A percentile compares a stretch with the other conserved stretches of the same genome.
phyloP scores from a whole-genome alignment of 2,329 filamentous ascomycete genomes.

The Geosmithia flava region DNA sequence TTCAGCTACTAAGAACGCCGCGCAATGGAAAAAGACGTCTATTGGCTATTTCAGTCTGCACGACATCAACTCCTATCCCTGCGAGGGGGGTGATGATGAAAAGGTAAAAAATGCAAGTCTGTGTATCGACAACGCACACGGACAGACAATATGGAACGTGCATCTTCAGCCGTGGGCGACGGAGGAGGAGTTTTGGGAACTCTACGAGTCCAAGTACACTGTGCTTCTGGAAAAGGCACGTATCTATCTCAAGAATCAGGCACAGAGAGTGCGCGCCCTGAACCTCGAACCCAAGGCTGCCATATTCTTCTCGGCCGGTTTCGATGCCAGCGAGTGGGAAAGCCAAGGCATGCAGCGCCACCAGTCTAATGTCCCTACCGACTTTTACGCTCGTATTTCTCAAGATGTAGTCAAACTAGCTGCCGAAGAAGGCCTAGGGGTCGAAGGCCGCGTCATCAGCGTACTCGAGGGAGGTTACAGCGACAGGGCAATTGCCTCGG shows the following conservation, averaged over 20 bases:
- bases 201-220: slow-evolving; percentile 72
- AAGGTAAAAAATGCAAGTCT: slow-evolving; percentile 91
- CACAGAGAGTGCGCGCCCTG: slow-evolving; percentile 46
- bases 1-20: slow-evolving; percentile 54
- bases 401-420: slow-evolving; percentile 74
- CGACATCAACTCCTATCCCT: slow-evolving; percentile 97
- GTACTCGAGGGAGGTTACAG: slow-evolving; percentile 95
- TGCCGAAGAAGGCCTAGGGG: slow-evolving; percentile 62
- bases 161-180: slow-evolving; percentile 83
- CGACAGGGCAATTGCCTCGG: slow-evolving; percentile 77
- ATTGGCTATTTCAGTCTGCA: slow-evolving; percentile 96
- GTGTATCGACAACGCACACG: slow-evolving; percentile 88
- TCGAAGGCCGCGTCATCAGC: slow-evolving; percentile 79
- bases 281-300: slow-evolving; percentile 63
- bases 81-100: slow-evolving; percentile 82
- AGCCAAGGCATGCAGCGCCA: slow-evolving; percentile 88
- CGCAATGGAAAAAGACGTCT: slow-evolving; percentile 67
- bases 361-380: slow-evolving; percentile 88
- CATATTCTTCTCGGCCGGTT: slow-evolving; percentile 91
- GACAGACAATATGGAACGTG: slow-evolving; percentile 92
- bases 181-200: slow-evolving; percentile 72
- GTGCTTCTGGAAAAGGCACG: slow-evolving; percentile 72
- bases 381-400: slow-evolving; percentile 89
- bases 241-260: slow-evolving; percentile 61
- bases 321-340: slow-evolving; percentile 95